Evolutionary conservation across 2,329 filamentous ascomycete genomes (phyloP).

Genomic region (Fusarium sp.): DNA sequence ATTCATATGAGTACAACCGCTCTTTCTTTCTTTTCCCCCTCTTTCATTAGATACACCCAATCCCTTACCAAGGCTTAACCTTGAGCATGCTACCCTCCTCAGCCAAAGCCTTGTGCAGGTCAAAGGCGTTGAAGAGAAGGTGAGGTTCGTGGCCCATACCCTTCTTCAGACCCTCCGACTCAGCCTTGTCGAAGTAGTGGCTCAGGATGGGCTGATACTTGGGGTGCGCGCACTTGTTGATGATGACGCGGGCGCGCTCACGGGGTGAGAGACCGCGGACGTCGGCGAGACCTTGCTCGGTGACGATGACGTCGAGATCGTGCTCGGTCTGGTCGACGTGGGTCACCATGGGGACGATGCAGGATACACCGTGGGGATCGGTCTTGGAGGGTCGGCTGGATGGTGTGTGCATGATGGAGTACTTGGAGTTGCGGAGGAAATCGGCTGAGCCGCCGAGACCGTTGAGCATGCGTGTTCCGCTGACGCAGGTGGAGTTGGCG

Average conservation of each 20-base stretch:
- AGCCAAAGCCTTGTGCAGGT: constrained; percentile 85
- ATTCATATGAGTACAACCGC: constrained; percentile 20
- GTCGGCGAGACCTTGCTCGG: constrained; percentile 79
- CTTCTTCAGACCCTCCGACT: constrained; percentile 85
- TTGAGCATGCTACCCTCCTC: constrained; percentile 89
- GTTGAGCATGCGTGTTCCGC: constrained; percentile 89
- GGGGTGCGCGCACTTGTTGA: constrained; percentile 86
- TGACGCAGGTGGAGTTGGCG: constrained; percentile 89
- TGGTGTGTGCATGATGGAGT: constrained; percentile 94
- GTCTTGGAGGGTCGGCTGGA: constrained; percentile 82
- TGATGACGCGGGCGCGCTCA: constrained; percentile 85
- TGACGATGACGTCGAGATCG: constrained; percentile 90
- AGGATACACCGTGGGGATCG: constrained; percentile 82
- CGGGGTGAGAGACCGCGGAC: constrained; percentile 82
- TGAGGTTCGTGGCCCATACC: constrained; percentile 93
- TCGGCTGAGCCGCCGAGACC: constrained; percentile 84
- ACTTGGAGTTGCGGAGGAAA: constrained; percentile 81
- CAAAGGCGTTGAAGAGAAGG: constrained; percentile 84
- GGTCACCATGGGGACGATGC: constrained; percentile 94
- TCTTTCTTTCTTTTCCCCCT: neutral
- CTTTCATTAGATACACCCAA: neutral
- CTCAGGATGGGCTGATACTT: constrained; percentile 83
- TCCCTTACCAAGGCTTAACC: constrained; percentile 70
- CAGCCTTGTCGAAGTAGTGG: constrained; percentile 86
- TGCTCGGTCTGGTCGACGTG: constrained; percentile 95